A percentile compares a stretch with the other conserved stretches of the same genome.
These are phyloP conservation scores for Macrophomina pseudophaseolina DNA, from an alignment of 2,329 filamentous ascomycete species.

Conservation along the genomic window DNA sequence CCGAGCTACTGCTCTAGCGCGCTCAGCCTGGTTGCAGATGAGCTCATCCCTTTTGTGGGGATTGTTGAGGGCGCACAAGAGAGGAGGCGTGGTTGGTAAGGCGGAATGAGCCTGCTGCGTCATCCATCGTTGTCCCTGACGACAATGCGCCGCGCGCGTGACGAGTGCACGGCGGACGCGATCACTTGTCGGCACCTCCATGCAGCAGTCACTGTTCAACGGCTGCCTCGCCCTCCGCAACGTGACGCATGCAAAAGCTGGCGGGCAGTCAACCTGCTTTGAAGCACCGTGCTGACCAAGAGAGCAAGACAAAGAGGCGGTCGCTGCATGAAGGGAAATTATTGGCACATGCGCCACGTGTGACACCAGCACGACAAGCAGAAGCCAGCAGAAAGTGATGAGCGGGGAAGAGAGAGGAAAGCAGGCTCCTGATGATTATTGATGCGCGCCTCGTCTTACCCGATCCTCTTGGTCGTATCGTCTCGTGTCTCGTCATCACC, in stretches of 20 bases:
- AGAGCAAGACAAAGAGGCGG: neutral
- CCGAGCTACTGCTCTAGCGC: neutral
- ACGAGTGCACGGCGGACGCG: too few species aligned
- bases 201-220: too few species aligned
- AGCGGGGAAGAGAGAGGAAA: neutral
- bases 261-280: neutral
- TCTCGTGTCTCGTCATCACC: neutral
- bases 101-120: conserved; percentile 9
- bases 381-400: neutral
- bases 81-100: neutral
- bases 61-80: neutral
- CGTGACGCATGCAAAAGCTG: too few species aligned
- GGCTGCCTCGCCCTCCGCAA: too few species aligned
- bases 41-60: conserved; percentile 4
- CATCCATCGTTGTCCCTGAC: neutral
- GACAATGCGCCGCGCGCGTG: neutral
- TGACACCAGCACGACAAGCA: neutral
- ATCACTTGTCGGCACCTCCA: too few species aligned
- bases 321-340: neutral
- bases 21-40: conserved; percentile 2
- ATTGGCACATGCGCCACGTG: conserved; percentile 7
- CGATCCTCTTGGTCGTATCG: neutral
- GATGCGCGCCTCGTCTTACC: neutral
- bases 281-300: neutral
- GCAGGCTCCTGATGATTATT: neutral